Conservation (phyloP, 2,329 filamentous ascomycete species). For the Trichoderma sp. region DNA sequence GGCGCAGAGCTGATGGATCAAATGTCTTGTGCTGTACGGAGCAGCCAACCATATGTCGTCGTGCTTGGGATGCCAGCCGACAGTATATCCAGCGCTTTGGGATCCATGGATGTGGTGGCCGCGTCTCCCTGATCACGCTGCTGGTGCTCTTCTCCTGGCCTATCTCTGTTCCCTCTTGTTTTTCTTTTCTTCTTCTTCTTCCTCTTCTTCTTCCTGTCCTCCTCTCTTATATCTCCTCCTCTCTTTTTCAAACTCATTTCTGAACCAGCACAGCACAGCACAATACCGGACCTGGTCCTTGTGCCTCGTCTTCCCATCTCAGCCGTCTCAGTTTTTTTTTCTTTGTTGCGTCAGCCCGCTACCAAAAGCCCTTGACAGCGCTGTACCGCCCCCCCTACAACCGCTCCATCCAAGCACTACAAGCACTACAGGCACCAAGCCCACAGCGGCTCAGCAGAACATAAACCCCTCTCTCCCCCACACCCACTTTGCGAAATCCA, state of each 20-base stretch:
- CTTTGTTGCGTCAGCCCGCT: not conserved
- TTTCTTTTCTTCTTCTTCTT: not conserved
- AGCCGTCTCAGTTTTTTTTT: not conserved
- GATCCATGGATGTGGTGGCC: too few species aligned
- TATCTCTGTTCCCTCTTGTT: not conserved
- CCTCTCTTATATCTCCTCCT: not conserved
- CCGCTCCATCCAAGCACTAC: too few species aligned
- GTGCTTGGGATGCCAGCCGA: not conserved
- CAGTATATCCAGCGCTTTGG: not conserved
- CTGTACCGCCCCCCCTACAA: not conserved
- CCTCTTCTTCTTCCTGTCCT: not conserved
- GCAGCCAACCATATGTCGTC: constrained; percentile 6
- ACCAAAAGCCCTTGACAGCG: not conserved
- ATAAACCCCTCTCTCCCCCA: constrained; percentile 14
- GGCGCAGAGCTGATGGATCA: not conserved
- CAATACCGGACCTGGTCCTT: not conserved
- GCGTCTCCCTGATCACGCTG: constrained; percentile 8
- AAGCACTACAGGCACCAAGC: not conserved
- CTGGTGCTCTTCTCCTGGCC: not conserved
- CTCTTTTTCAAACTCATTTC: not conserved
- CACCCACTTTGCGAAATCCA: not conserved
- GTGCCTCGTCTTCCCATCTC: not conserved
- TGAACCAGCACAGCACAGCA: not conserved
- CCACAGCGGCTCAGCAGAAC: constrained; percentile 3
- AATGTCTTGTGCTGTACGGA: not conserved